Evolutionary conservation across 306 rosid species (phyloP).

Genomic region (Abrus precatorius): DNA sequence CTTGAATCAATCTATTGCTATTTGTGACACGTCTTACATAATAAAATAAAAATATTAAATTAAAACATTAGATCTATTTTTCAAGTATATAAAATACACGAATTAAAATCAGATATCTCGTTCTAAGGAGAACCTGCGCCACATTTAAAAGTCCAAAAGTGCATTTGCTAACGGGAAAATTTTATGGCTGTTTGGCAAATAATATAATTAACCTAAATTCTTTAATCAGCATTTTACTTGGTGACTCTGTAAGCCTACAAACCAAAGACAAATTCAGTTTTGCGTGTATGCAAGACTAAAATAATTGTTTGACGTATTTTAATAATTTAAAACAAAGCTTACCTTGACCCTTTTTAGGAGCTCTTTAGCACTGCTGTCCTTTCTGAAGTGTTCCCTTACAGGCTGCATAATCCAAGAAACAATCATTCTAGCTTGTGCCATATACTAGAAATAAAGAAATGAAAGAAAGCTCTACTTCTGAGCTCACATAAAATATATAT

Average conservation of each 20-base stretch:
- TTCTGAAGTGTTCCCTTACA: constrained; percentile 77
- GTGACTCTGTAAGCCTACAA: constrained; percentile 58
- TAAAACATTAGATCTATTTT: neutral
- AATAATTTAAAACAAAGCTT: constrained; percentile 27
- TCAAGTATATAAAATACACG: constrained; percentile 3
- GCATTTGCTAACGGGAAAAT: neutral
- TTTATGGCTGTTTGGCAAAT: constrained; percentile 7
- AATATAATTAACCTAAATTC: constrained; percentile 21
- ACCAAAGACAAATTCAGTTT: constrained; percentile 26
- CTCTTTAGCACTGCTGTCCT: constrained; percentile 72
- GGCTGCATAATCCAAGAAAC: constrained; percentile 64
- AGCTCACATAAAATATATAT: neutral
- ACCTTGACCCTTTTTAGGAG: constrained; percentile 84
- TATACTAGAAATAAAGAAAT: constrained; percentile 8
- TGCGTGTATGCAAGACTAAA: neutral
- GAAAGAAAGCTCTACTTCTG: neutral
- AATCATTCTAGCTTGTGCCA: constrained; percentile 29
- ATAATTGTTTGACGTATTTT: neutral
- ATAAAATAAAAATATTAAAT: neutral
- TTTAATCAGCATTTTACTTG: constrained; percentile 43
- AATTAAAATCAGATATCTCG: constrained; percentile 1
- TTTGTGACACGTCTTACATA: neutral
- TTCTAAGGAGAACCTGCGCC: neutral
- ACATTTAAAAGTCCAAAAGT: neutral
- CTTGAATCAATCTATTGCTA: too few relatives aligned